phyloP scores from a whole-genome alignment of 2,329 filamentous ascomycete genomes.

The Neodidymelliopsis sp. region DNA sequence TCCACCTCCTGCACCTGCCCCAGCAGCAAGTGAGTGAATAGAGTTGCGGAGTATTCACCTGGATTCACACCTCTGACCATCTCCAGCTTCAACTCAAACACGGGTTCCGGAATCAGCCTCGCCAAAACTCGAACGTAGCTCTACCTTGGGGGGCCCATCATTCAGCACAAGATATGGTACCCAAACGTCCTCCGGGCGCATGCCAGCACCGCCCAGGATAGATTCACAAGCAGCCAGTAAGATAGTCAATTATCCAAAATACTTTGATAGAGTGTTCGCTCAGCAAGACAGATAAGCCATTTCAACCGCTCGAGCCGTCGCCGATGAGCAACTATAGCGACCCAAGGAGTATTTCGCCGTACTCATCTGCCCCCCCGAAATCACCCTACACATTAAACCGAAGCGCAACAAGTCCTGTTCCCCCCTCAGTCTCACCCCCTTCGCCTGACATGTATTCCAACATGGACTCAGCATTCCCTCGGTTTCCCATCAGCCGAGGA shows the following conservation, averaged over 20 bases:
- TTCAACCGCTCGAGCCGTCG: conserved; percentile 35
- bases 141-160: conserved; percentile 39
- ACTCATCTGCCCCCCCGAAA: conserved; percentile 31
- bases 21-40: no score
- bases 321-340: conserved; percentile 40
- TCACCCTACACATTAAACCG: conserved; percentile 43
- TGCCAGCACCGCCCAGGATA: conserved; percentile 61
- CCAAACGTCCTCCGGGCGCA: conserved; percentile 53
- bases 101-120: conserved; percentile 13
- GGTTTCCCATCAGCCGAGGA: conserved; percentile 56
- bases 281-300: conserved; percentile 45
- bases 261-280: not conserved
- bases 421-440: conserved; percentile 41
- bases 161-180: conserved; percentile 38
- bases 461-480: conserved; percentile 62
- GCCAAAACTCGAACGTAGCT: conserved; percentile 43
- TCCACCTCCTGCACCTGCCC: conserved; percentile 12
- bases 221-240: conserved; percentile 66
- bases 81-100: conserved; percentile 5
- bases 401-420: conserved; percentile 45
- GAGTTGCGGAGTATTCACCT: no score
- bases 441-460: conserved; percentile 44
- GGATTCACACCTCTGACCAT: no score
- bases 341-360: conserved; percentile 33
- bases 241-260: conserved; percentile 30